Percentiles rank a stretch among this genome's conserved stretches.
These are phyloP conservation scores for Trifolium dubium DNA, from an alignment of 306 rosid species.

Conservation along the genomic window DNA sequence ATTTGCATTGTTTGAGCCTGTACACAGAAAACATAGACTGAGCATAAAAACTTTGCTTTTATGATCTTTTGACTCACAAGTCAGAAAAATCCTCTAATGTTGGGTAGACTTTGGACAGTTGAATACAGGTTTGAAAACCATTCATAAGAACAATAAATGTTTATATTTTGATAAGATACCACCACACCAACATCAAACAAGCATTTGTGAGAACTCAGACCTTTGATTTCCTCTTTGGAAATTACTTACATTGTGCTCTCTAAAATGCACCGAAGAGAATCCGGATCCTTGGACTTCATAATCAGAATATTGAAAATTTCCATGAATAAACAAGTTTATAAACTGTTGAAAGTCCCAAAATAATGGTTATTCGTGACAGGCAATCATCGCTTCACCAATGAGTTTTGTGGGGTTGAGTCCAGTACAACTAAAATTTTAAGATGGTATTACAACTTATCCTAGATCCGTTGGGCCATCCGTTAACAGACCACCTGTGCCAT, in stretches of 20 bases:
- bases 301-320: constrained; percentile 20
- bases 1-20: constrained; percentile 86
- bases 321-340: constrained; percentile 28
- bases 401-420: not conserved
- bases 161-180: constrained; percentile 21
- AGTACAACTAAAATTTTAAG: not conserved
- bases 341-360: not conserved
- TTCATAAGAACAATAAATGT: constrained; percentile 15
- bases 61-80: constrained; percentile 21
- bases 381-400: not conserved
- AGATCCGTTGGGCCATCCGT: not conserved
- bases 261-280: constrained; percentile 27
- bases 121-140: constrained; percentile 11
- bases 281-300: constrained; percentile 24
- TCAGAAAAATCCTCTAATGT: not conserved
- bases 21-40: constrained; percentile 39
- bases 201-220: constrained; percentile 34
- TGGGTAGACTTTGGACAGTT: constrained; percentile 6
- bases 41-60: constrained; percentile 19
- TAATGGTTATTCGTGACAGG: not conserved
- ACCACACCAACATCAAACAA: constrained; percentile 18
- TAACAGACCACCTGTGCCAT: not conserved
- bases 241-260: constrained; percentile 18
- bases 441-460: not conserved
- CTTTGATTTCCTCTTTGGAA: constrained; percentile 30